Conservation (phyloP, 2,329 filamentous ascomycete genomes). For the Colletotrichum theobromicola region DNA sequence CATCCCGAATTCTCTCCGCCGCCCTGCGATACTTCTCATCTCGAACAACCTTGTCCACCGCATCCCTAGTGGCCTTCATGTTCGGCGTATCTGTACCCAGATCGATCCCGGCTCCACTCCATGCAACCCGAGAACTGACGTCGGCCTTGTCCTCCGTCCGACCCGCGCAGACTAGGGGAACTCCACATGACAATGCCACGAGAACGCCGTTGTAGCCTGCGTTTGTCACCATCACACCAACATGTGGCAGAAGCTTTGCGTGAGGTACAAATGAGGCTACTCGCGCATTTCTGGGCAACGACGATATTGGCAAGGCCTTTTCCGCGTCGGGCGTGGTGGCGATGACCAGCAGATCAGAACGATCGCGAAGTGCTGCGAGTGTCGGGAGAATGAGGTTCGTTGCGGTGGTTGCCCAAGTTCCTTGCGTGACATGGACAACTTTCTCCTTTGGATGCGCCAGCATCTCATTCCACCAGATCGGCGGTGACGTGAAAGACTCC, state of each 20-base stretch:
- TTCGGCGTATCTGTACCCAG: slow-evolving; percentile 18
- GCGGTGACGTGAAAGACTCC: neutral
- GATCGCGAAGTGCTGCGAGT: slow-evolving; percentile 8
- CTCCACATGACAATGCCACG: slow-evolving; percentile 22
- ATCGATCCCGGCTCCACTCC: slow-evolving; percentile 26
- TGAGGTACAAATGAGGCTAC: slow-evolving; percentile 21
- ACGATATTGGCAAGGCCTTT: neutral
- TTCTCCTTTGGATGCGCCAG: slow-evolving; percentile 21
- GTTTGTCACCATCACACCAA: slow-evolving; percentile 32
- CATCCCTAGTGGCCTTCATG: neutral
- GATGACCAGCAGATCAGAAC: neutral
- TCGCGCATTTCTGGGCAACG: neutral
- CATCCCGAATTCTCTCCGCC: neutral
- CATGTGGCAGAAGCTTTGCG: slow-evolving; percentile 24
- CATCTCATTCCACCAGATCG: slow-evolving; percentile 27
- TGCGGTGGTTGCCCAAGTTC: slow-evolving; percentile 19
- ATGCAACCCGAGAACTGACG: slow-evolving; percentile 24
- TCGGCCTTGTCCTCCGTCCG: slow-evolving; percentile 33
- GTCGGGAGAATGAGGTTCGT: slow-evolving; percentile 21
- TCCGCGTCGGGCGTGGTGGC: neutral
- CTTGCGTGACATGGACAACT: slow-evolving; percentile 26
- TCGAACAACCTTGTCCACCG: neutral
- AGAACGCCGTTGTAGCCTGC: slow-evolving; percentile 25
- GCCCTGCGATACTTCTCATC: neutral
- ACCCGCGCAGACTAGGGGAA: slow-evolving; percentile 26